Percentiles rank a stretch among this genome's conserved stretches.
Evolutionary conservation across 2,329 filamentous ascomycete genomes (phyloP).

Genomic region (Sporothrix brunneoviolacea): DNA sequence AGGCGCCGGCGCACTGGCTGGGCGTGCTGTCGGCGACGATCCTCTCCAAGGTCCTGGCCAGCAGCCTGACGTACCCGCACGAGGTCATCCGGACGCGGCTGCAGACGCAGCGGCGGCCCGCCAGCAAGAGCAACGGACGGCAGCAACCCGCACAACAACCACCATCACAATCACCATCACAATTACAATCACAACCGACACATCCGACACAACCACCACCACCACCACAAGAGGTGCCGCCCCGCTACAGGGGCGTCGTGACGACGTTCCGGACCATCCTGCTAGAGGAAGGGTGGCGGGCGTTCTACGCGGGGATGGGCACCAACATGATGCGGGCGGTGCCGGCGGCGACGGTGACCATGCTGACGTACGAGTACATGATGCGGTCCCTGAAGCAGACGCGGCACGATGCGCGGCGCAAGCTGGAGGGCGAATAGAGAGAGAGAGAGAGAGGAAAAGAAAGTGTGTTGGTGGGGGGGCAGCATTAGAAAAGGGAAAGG

Average conservation of each 20-base stretch:
- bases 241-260: slow-evolving; percentile 70
- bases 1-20: slow-evolving; percentile 63
- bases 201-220: too few species aligned
- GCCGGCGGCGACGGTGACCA: slow-evolving; percentile 91
- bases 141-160: too few species aligned
- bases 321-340: slow-evolving; percentile 96
- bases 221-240: slow-evolving; percentile 30
- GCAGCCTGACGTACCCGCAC: slow-evolving; percentile 92
- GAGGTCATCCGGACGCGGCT: slow-evolving; percentile 90
- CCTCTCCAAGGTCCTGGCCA: slow-evolving; percentile 88
- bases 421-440: slow-evolving; percentile 18
- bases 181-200: too few species aligned
- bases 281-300: slow-evolving; percentile 86
- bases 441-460: neutral
- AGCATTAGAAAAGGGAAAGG: neutral
- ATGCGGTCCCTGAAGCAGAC: slow-evolving; percentile 47
- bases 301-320: slow-evolving; percentile 95
- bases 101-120: slow-evolving; percentile 80
- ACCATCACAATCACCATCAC: too few species aligned
- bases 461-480: too few species aligned
- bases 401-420: slow-evolving; percentile 33
- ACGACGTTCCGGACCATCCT: slow-evolving; percentile 81
- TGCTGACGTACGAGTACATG: slow-evolving; percentile 88
- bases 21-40: slow-evolving; percentile 86
- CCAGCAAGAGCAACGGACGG: neutral